Evolutionary conservation across 805 yeast species (phyloP), one percentile per base, ranked within the genome.

Genomic region (Lachancea quebecensis): DNA sequence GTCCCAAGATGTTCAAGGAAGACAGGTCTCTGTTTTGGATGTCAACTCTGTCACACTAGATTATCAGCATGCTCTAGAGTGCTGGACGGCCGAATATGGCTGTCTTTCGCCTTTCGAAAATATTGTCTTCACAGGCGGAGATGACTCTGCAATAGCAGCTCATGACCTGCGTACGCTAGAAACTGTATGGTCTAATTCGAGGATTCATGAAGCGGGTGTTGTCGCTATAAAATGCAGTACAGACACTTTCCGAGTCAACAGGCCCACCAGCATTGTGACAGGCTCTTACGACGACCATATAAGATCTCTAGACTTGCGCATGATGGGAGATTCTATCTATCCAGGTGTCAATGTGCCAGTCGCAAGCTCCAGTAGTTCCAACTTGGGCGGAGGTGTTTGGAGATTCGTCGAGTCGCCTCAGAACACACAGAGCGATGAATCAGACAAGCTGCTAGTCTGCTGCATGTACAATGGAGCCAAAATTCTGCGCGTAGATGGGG

Each of bases 381-480:
- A 81, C 39, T 67, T 93, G 2, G 90, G 88, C 1, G 98, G 99
- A 5, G 99, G 99, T 1, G 98, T 91, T 2, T 91, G 99, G 99
- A 70, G 96, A 55, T 71, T 93, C 47, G 67, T 79, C 7, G 96
- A 95, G 2, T 70, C 77, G 15, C 77, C 79, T 0, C 44, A 51
- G 0, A 40, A 46, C 9, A 15, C 28, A 15, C 21, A 17, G 14
- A 10, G 25, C 5, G 15, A 11, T 27, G 53, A 58, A 11, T 70
- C 69, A 30, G 66, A 75, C 46, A 66, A 77, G 35, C 72, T 91
- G 0, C 66, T 91, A 41, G 79, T 82, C 0, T 90, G 97, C 61
- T 88, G 96, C 58, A 93, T 93, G 98, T 91, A 91, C 58, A 89
- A 87, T 53, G 99, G 99, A 14, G 96, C 95, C 1, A 72, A 89